Evolutionary conservation across 2,329 filamentous ascomycete species (phyloP), one percentile per base, ranked within the genome.

Genomic region (Samsoniella hepiali): DNA sequence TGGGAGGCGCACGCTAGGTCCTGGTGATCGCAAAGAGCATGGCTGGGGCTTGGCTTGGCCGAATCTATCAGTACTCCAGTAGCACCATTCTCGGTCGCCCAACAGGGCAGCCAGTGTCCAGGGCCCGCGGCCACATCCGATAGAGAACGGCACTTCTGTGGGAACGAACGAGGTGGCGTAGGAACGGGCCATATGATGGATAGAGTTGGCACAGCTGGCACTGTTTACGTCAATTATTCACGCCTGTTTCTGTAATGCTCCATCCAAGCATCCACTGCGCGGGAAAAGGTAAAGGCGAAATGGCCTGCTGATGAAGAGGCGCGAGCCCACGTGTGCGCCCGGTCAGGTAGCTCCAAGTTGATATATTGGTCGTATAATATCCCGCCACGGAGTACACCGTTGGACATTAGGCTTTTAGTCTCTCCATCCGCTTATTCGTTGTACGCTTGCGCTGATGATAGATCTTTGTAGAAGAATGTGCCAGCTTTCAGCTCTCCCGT

Each of bases 381-480:
- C 3, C 1, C 22, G 27, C 31, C 3, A 31, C n/a, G 15, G 40
- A 38, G 22, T 17, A n/a, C n/a, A 7, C 34, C 4, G 17, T 27
- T 29, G n/a, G 22, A 22, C 10, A 36, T 53, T n/a, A 27, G 7
- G 29, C 29, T 42, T 22, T 22, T 6, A 17, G 42, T 8, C 55
- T 22, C 3, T 2, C 15, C 10, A 22, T 44, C n/a, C 29, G 11
- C 31, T 40, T 40, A 62, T 49, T 55, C 51, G 17, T 15, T 50
- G 29, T 51, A 57, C n/a, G 34, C 53, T 29, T 57, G 60, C 15
- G 17, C 29, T 34, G 60, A 57, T 34, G 60, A 57, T 27, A 88
- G 73, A 63, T 84, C 78, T 73, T 87, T 88, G 72, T 86, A 88
- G 68, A 86, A 85, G 67, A 86, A 84, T 0, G 81, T 79, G 59